Evolutionary conservation across 192 early-diverging fungal genomes (phyloP), one percentile per base, ranked within the genome.

Genomic region (Linnemannia exigua): DNA sequence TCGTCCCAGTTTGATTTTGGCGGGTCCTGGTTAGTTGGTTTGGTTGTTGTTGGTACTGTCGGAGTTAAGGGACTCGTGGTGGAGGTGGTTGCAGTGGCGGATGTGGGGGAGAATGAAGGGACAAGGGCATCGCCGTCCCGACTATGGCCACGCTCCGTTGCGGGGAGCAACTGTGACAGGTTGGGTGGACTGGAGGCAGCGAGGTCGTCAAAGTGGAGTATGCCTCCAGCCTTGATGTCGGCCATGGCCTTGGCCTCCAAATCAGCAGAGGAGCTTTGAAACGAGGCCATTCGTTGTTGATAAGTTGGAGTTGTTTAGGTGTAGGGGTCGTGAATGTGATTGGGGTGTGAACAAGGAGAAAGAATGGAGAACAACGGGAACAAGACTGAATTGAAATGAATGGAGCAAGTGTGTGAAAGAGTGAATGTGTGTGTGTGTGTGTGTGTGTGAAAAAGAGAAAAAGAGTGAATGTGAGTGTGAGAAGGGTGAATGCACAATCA

Each of bases 111-210:
- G 47, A 75, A 58, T 1, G 84, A 77, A 2, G 84, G 84, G n/a
- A 86, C 84, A 11, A 80, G 69, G 28, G 84, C 84, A 67, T 86
- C 83, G 46, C 79, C 84, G 51, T 79, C 76, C 22, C 25, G 70
- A 19, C 70, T 68, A 22, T 44, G 28, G 38, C 73, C 58, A 50
- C 46, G 66, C 28, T 76, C 67, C 28, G 68, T 44, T 1, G n/a
- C n/a, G 36, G 67, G 52, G 58, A 52, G 47, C 14, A 38, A 52
- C 44, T 35, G 20, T 19, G 72, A 52, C 48, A 54, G 51, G 72
- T 37, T 38, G 41, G 72, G 72, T 0, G 31, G 33, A 37, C 28
- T 50, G 17, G 79, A 80, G 20, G 79, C 31, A 46, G 52, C 22
- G 0, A 41, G 41, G 36, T n/a, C 33, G 19, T 54, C 35, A 22